Evolutionary conservation across 208 protist species (phyloP), one percentile per base, ranked within the genome.

Genomic region (Trypanosoma rangeli): DNA sequence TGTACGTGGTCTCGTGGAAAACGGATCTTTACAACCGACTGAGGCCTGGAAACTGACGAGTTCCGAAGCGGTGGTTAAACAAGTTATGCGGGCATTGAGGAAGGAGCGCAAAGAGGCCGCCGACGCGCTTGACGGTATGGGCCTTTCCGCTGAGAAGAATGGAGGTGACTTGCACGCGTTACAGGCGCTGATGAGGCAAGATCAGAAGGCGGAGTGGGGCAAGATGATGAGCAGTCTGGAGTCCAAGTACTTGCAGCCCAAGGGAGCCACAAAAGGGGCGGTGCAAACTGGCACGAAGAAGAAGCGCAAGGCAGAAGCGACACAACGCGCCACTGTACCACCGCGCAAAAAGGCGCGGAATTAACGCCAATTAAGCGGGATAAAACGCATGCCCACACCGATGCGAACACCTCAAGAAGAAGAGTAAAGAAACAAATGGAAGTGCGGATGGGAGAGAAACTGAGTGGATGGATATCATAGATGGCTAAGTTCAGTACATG

Each of bases 61-160:
- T 44, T 79, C 83, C 0, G 44, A 68, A 5, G 64, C 64, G 42
- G 63, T 50, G 18, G 22, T 88, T 16, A 66, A 74, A 9, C 81
- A 84, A 24, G 58, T 91, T 29, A 81, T 89, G 56, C 46, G 58
- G 15, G 13, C 44, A 1, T 78, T 96, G 81, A 72, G 22, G 3
- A 79, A 76, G 35, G 87, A 96, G 74, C 75, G 88, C 7, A 71
- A 59, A 60, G 80, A 88, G 78, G 91, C 91, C 16, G 83, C 82
- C 54, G 75, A 84, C 58, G 76, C 73, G 42, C 70, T 94, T 31
- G 65, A 80, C 48, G 82, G 79, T 28, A 84, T 94, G 80, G 80
- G 80, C 39, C 59, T 83, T 20, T 26, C 52, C 13, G 56, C 8
- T 10, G 62, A 58, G 49, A 52, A 37, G 0, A 42, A 9, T 33